Evolutionary conservation across 164 flowering plant genomes (phyloP), one percentile per base, ranked within the genome.

Genomic region (Berberis thunbergii): DNA sequence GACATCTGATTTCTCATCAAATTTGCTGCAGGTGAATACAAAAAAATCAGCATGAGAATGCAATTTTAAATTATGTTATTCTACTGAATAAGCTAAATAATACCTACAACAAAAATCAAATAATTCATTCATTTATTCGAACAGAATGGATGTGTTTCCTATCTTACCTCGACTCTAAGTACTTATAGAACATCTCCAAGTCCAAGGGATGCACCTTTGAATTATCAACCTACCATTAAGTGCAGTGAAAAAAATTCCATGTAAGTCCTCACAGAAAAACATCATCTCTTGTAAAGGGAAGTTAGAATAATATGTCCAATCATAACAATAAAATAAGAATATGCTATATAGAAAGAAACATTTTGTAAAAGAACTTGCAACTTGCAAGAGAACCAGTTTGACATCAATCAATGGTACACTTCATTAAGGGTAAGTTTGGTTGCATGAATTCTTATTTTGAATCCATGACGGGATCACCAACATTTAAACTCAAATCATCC

Each of bases 141-240:
- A 3, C 40, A 11, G 6, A 26, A 26, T 39, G 38, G 10, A 3
- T 52, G 13, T 52, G 13, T 43, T 50, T 41, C 43, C 43, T 26
- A 48, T 6, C 3, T 38, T 63, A 74, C 76, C 70, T 69, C 7
- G 70, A 8, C 13, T 60, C 70, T 62, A 66, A 53, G 54, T 58
- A 63, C 60, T 69, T 62, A 59, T 56, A 41, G 44, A 43, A 73
- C 57, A 57, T 67, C 26, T 74, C 77, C 63, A 70, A 60, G 46
- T 67, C 68, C 62, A 74, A 45, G 3, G 69, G 41, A 64, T 57
- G 46, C 39, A 39, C 69, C 45, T 70, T 64, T 46, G 44, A 45
- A 58, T 49, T 63, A 64, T 61, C 74, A 70, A 70, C 53, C 77
- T 74, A 71, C 65, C 66, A 40, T 41, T 39, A 69, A 43, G n/a